Base-by-base conservation (phyloP, 1,284 basidiomycete genomes). In the Chalciporus piperatoides region DNA sequence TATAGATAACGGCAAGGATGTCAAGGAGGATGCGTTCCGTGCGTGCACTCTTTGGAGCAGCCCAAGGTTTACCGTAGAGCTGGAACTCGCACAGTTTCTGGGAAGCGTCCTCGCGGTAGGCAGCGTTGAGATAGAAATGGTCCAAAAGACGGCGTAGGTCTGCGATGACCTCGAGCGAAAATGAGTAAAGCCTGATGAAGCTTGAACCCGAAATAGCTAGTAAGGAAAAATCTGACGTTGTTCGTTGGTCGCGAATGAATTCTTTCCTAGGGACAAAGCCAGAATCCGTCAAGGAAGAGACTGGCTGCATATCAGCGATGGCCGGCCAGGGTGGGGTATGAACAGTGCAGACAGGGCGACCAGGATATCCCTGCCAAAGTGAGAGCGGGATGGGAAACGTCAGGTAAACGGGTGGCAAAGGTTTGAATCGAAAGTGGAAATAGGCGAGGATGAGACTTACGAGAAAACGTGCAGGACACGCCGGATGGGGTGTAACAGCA, bases 21-120 rank as follows among this genome's bases (percentile, higher is more conserved):
- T 84, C 78, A 51, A 89, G 67, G 41, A 90, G 71, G 51, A 90
- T 77, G 55, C 78, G 80, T 65, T 90, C 87, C 23, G 84, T 77
- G 27, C 72, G 67, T 46, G 80, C 68, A 56, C 73, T 80, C 72
- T 86, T 89, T 44, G 84, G 69, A 56, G 74, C 81, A 32, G 77
- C 69, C 86, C 86, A 89, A 39, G 86, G 86, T 65, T 82, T 87
- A 21, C 79, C 80, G 30, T 79, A 75, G 32, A 89, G 72, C 24
- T 73, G 66, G 55, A 86, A 83, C 67, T 89, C 84, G 65, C 73
- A 80, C 53, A 84, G 73, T 54, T 79, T 79, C 44, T 82, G 77
- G n/a, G 67, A 55, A 0, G 69, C 56, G 61, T 84, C 79, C 66
- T 87, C 80, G 39, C 81, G 75, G 48, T 75, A 73, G 39, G 66